Evolutionary conservation across 2,329 filamentous ascomycete species (phyloP), one percentile per base, ranked within the genome.

Genomic region (Gnomoniopsis sp.): DNA sequence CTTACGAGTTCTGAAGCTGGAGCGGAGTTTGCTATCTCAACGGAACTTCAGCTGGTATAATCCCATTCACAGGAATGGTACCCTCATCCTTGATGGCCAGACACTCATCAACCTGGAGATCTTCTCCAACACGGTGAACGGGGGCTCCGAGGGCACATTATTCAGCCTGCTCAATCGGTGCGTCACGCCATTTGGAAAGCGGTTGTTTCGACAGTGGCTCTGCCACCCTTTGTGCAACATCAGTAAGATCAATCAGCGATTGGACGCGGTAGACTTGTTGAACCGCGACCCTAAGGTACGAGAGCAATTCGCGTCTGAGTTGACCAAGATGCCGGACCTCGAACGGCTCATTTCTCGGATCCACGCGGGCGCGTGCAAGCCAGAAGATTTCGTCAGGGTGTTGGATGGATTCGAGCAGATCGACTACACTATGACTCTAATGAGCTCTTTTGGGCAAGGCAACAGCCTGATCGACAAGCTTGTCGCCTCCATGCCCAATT

Each of bases 401-500:
- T 79, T 99, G 0, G 93, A 98, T 72, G 95, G 95, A 0, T 99
- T 97, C 66, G 95, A 98, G 76, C 93, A 97, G 73, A 98, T 99
- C 49, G 92, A 97, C 63, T 95, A 96, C 71, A 96, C 93, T 1
- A 91, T 96, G 82, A 84, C 86, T 53, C 80, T 98, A 22, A 81
- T 98, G 1, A 80, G 83, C 49, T 82, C 87, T 10, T 89, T 90
- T 66, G 85, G 88, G 55, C 84, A 87, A n/a, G 90, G 88, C 2
- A 88, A 91, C 52, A 90, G 91, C 2, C 82, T 98, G 2, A 88
- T 99, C 46, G 90, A 92, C 58, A 87, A 92, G 55, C 83, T 99
- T 43, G 86, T 98, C 47, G 76, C 84, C 0, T 82, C 88, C 0
- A 96, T 99, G 92, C 95, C 95, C 0, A 84, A 96, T 68, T 82